Percentiles rank a stretch among this genome's conserved stretches.
phyloP scores from a whole-genome alignment of 208 protist genomes.

The Leptomonas pyrrhocoris region DNA sequence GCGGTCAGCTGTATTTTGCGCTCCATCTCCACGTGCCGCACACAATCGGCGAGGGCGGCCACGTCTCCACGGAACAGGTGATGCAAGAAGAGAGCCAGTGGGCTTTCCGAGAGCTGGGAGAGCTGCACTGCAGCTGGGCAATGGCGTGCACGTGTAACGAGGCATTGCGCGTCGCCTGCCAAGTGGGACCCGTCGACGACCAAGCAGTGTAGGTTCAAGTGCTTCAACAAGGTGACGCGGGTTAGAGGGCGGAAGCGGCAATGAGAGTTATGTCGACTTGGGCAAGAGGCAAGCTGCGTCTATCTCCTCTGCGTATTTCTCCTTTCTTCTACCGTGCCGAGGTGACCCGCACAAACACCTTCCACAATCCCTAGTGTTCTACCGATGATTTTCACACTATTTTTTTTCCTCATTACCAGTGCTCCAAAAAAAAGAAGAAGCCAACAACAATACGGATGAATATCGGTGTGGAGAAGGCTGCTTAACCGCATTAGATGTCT shows the following conservation, averaged over 20 bases:
- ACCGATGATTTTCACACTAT: no score
- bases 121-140: slow-evolving; percentile 58
- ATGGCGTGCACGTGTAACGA: slow-evolving; percentile 68
- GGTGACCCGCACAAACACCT: neutral
- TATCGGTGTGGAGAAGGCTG: no score
- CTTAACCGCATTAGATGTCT: no score
- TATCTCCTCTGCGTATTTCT: slow-evolving; percentile 8
- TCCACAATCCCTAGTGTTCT: no score
- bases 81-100: slow-evolving; percentile 33
- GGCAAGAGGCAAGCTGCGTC: neutral
- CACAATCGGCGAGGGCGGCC: neutral
- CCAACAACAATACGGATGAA: no score
- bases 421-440: no score
- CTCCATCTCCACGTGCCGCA: slow-evolving; percentile 48
- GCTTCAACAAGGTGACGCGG: no score
- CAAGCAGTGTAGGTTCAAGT: neutral
- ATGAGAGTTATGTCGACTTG: neutral
- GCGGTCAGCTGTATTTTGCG: slow-evolving; percentile 74
- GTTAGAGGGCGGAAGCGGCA: neutral
- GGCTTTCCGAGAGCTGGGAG: slow-evolving; percentile 56
- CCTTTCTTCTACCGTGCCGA: neutral
- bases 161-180: slow-evolving; percentile 49
- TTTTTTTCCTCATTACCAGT: no score
- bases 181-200: slow-evolving; percentile 10
- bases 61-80: slow-evolving; percentile 8